Base-by-base conservation (phyloP, 2,329 filamentous ascomycete species). In the Aspergillus novoparasiticus region DNA sequence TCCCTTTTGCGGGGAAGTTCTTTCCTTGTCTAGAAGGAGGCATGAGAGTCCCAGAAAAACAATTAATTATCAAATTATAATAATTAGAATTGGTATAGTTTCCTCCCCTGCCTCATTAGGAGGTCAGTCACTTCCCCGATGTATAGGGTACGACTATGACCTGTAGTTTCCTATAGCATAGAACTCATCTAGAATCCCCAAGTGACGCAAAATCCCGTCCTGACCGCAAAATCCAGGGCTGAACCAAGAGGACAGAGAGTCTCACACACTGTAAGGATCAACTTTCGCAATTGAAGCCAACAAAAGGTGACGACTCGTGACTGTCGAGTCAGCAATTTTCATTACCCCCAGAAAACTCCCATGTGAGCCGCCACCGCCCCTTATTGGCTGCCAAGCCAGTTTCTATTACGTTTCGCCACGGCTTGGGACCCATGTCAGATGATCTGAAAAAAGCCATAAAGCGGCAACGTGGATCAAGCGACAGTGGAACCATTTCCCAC, bases 351-450 rank as follows among this genome's bases (percentile, higher is more conserved):
- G 66, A 64, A 75, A 76, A 76, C 66, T 55, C 46, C 43, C 48
- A 50, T 53, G 48, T 59, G 58, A 39, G 60, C 53, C 48, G 56
- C 58, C 55, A 48, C 55, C 14, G 41, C 28, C 19, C 57, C 32
- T 69, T 53, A 78, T 78, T 79, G 76, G 76, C 48, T 56, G 23
- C 2, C 1, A 1, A 5, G 16, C n/a, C 45, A 60, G 68, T 78
- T 78, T 78, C 72, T 75, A 65, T 79, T 79, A 78, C 76, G 76
- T 78, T 69, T 73, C 59, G 68, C 65, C 65, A 68, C 65, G 59
- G 53, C 61, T 39, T 36, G 34, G 41, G 50, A 61, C 30, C 56
- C 60, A 50, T 64, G 73, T 77, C 75, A 78, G 73, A 75, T 77
- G 75, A 78, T 71, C 21, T 21, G 23, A 43, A 55, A 19, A 19